Evolutionary conservation across 139 green algal species (phyloP).

Genomic region (Auxenochlorella pyrenoidosa): DNA sequence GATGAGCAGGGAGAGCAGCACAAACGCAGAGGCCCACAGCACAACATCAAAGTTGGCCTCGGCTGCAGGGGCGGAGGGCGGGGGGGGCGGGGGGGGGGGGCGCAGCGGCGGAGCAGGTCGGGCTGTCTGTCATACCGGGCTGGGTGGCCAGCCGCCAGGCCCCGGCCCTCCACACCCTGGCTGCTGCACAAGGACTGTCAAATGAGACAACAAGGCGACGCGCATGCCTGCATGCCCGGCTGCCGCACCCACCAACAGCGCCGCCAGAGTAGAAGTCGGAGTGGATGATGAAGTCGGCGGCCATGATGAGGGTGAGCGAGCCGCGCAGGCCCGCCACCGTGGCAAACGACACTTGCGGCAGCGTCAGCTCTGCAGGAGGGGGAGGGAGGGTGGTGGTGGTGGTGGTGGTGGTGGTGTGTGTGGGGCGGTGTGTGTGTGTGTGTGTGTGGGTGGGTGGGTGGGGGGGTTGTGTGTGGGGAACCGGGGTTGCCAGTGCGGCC

Average conservation of each 20-base stretch:
- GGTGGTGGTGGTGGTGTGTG: too few relatives aligned
- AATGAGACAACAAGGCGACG: background rate
- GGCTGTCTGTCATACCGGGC: too few relatives aligned
- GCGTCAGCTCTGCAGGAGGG: slow-evolving; percentile 32
- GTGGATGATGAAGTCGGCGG: slow-evolving; percentile 63
- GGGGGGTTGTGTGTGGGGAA: too few relatives aligned
- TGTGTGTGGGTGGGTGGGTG: too few relatives aligned
- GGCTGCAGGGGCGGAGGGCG: background rate
- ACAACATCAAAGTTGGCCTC: slow-evolving; percentile 60
- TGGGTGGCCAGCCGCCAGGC: too few relatives aligned
- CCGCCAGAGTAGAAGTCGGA: background rate
- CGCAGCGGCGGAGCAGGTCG: background rate
- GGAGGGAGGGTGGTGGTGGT: too few relatives aligned
- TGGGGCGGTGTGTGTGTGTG: too few relatives aligned
- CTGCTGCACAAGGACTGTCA: too few relatives aligned
- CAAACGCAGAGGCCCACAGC: slow-evolving; percentile 81
- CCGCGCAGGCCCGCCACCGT: slow-evolving; percentile 75
- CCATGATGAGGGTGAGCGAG: slow-evolving; percentile 83
- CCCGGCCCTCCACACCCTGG: too few relatives aligned
- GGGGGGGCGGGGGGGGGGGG: background rate
- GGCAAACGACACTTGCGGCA: slow-evolving; percentile 69
- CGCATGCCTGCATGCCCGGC: background rate
- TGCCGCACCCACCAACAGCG: background rate
- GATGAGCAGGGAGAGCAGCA: slow-evolving; percentile 85
- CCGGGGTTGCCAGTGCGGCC: too few relatives aligned